Percentiles rank a stretch among this genome's conserved stretches.
Conservation (phyloP, 2,329 filamentous ascomycete species). For the Delphinella strobiligena region DNA sequence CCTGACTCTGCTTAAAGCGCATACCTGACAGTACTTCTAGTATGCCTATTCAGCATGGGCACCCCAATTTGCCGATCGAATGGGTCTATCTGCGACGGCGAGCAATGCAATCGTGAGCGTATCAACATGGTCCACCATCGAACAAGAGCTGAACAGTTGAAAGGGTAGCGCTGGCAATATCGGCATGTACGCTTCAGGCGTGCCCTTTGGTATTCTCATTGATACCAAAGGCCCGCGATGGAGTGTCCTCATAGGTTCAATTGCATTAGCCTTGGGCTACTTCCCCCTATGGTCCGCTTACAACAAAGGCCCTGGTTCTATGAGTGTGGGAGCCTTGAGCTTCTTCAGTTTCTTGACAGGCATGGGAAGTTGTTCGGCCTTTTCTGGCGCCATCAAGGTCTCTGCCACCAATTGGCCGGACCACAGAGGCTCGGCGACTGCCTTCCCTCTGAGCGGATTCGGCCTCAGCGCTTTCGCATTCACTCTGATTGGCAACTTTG, state of each 20-base stretch:
- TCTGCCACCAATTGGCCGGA: constrained; percentile 82
- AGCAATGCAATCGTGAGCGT: constrained; percentile 71
- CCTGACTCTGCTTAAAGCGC: not conserved
- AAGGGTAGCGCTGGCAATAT: constrained; percentile 61
- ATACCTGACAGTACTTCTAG: constrained; percentile 33
- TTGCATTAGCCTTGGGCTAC: constrained; percentile 68
- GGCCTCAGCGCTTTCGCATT: constrained; percentile 96
- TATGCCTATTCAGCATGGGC: constrained; percentile 99
- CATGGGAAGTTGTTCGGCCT: constrained; percentile 82
- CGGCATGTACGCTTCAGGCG: constrained; percentile 86
- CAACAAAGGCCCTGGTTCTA: constrained; percentile 49
- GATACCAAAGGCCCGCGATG: constrained; percentile 71
- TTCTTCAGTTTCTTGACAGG: constrained; percentile 80
- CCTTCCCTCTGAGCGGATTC: constrained; percentile 84
- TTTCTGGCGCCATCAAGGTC: constrained; percentile 74
- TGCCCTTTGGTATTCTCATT: constrained; percentile 79
- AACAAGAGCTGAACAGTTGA: constrained; percentile 18
- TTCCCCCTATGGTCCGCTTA: constrained; percentile 75
- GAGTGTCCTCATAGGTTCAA: constrained; percentile 61
- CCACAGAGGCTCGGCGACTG: constrained; percentile 84
- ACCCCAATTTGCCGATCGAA: constrained; percentile 78
- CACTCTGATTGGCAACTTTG: constrained; percentile 61
- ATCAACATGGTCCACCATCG: not conserved
- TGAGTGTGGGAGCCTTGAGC: constrained; percentile 50
- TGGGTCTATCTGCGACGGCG: constrained; percentile 82